A percentile compares a stretch with the other conserved stretches of the same genome.
phyloP scores from a whole-genome alignment of 805 yeast genomes.

The Wickerhamiella cacticola region DNA sequence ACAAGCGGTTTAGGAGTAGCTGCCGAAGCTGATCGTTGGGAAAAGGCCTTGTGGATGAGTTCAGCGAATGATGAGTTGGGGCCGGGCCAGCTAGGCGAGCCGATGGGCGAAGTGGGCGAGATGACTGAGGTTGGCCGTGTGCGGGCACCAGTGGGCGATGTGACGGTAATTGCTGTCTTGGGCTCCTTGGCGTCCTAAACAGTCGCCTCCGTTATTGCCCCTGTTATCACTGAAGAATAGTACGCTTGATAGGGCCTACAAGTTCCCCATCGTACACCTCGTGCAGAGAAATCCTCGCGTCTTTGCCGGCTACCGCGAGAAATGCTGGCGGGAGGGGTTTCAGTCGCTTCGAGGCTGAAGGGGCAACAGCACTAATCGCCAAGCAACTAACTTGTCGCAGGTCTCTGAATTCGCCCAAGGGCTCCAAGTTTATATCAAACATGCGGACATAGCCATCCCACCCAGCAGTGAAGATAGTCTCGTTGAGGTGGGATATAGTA shows the following conservation, averaged over 20 bases:
- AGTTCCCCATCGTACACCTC: constrained; percentile 1
- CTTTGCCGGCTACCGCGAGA: constrained; percentile 43
- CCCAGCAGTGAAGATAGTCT: constrained; percentile 25
- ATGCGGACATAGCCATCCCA: constrained; percentile 33
- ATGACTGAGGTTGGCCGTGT: background rate
- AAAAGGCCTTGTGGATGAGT: constrained; percentile 25
- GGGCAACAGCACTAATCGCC: background rate
- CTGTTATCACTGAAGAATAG: background rate
- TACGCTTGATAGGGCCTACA: background rate
- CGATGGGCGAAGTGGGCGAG: background rate
- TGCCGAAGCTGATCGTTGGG: constrained; percentile 7
- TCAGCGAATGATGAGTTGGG: constrained; percentile 22
- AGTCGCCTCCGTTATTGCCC: background rate
- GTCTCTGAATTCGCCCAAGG: background rate
- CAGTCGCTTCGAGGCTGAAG: constrained; percentile 13
- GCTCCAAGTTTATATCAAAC: constrained; percentile 10
- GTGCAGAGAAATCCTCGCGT: constrained; percentile 41
- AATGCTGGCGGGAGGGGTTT: constrained; percentile 20
- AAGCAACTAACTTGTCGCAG: constrained; percentile 16
- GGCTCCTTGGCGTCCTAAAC: background rate
- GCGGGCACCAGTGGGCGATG: background rate
- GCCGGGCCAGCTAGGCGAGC: background rate
- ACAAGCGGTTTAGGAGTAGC: constrained; percentile 8
- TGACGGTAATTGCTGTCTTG: background rate
- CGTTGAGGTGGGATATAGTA: constrained; percentile 15